Evolutionary conservation across 2,329 filamentous ascomycete genomes (phyloP).

Genomic region (Fusarium begoniae): DNA sequence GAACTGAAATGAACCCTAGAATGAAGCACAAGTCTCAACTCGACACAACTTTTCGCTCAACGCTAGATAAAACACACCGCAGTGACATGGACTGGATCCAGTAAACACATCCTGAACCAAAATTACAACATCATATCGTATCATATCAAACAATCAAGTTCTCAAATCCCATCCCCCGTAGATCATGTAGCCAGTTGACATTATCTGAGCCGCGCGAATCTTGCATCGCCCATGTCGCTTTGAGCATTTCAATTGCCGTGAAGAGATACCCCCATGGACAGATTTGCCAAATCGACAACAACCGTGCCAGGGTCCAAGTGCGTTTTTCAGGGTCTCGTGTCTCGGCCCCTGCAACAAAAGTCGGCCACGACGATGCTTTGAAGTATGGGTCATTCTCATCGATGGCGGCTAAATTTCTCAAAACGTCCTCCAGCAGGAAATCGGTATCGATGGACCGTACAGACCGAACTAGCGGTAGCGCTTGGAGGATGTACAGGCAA

Average conservation of each 20-base stretch:
- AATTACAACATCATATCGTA: constrained; percentile 2
- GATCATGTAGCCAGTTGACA: constrained; percentile 54
- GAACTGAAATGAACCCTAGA: constrained; percentile 16
- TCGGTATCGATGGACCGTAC: constrained; percentile 52
- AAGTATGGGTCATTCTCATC: constrained; percentile 60
- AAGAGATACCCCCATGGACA: constrained; percentile 63
- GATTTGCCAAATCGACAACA: constrained; percentile 55
- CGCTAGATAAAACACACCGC: constrained; percentile 20
- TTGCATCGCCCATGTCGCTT: constrained; percentile 57
- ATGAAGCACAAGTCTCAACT: constrained; percentile 20
- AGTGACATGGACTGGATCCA: constrained; percentile 20
- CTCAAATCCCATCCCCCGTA: constrained; percentile 56
- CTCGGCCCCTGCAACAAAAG: constrained; percentile 67
- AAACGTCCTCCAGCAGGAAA: constrained; percentile 59
- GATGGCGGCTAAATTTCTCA: constrained; percentile 60
- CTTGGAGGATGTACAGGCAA: constrained; percentile 58
- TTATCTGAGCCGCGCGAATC: constrained; percentile 43
- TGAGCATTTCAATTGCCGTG: constrained; percentile 59
- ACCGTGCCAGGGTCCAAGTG: constrained; percentile 60
- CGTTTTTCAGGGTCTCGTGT: constrained; percentile 57
- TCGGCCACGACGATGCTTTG: constrained; percentile 69
- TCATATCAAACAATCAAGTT: constrained; percentile 55
- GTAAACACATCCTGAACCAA: constrained; percentile 1
- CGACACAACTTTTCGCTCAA: constrained; percentile 21
- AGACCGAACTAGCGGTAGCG: constrained; percentile 51